These are phyloP conservation scores for Exophiala oligosperma DNA, from an alignment of 2,329 filamentous ascomycete species.

Conservation along the genomic window DNA sequence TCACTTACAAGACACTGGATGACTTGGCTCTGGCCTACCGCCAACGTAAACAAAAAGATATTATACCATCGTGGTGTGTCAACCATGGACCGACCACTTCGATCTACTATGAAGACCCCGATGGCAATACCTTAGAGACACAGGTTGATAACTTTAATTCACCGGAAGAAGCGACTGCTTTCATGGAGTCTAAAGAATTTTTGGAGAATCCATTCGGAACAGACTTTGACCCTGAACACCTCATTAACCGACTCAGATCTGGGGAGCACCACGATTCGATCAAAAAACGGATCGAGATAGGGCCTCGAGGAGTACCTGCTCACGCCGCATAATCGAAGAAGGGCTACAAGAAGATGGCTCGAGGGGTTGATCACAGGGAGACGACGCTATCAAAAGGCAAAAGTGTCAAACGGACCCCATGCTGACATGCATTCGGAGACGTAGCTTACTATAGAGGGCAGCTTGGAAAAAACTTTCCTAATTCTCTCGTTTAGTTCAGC, in stretches of 20 bases:
- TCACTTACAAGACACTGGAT: neutral
- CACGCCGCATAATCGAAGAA: too few species aligned
- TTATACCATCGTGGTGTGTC: conserved; percentile 37
- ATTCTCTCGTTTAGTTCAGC: too few species aligned
- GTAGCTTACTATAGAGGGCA: too few species aligned
- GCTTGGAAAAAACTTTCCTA: too few species aligned
- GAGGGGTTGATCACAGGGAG: too few species aligned
- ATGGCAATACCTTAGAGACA: neutral
- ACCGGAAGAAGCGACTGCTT: neutral
- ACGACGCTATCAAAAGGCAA: too few species aligned
- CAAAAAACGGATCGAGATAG: neutral
- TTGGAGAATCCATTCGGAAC: neutral
- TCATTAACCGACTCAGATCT: neutral
- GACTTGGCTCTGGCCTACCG: neutral
- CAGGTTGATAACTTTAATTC: conserved; percentile 33
- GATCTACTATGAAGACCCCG: conserved; percentile 37
- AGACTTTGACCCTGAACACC: neutral
- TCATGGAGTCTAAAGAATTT: neutral
- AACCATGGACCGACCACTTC: conserved; percentile 50
- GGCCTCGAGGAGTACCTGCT: neutral
- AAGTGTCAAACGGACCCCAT: too few species aligned
- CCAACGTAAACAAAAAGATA: neutral
- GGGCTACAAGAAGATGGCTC: too few species aligned
- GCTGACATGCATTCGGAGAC: too few species aligned
- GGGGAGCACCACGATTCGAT: neutral